These are phyloP conservation scores for Hygrocybe punicea DNA, from an alignment of 768 basidiomycete genomes.

Conservation along the genomic window DNA sequence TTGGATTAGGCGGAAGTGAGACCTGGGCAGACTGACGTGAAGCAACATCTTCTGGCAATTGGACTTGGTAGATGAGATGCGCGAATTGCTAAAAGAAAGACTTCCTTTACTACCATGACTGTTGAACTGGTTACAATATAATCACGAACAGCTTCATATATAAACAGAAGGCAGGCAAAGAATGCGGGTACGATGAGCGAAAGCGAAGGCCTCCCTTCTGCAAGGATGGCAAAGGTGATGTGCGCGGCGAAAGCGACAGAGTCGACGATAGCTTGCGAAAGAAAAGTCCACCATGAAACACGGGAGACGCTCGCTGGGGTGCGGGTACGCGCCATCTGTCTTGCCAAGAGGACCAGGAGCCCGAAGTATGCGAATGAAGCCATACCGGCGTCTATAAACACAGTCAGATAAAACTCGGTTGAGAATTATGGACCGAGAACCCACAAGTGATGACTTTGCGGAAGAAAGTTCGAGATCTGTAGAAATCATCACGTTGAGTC, in stretches of 20 bases:
- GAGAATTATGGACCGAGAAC: conserved; percentile 12
- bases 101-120: background rate
- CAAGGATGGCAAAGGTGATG: conserved; percentile 82
- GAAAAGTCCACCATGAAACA: conserved; percentile 80
- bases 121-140: background rate
- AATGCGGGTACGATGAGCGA: conserved; percentile 84
- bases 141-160: conserved; percentile 75
- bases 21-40: conserved; percentile 9
- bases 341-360: conserved; percentile 63
- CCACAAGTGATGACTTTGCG: conserved; percentile 67
- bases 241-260: conserved; percentile 84
- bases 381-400: conserved; percentile 62
- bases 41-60: conserved; percentile 65
- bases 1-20: conserved; percentile 18
- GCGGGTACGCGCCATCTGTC: conserved; percentile 71
- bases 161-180: conserved; percentile 71
- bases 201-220: conserved; percentile 77
- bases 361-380: conserved; percentile 63
- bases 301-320: conserved; percentile 77
- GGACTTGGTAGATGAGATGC: conserved; percentile 75
- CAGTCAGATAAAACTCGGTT: conserved; percentile 7
- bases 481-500: background rate
- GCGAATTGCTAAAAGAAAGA: conserved; percentile 67
- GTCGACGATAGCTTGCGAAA: conserved; percentile 75
- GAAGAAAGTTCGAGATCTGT: conserved; percentile 62